Base-by-base conservation (phyloP, 441 rosid species). In the Caryocar brasiliense region DNA sequence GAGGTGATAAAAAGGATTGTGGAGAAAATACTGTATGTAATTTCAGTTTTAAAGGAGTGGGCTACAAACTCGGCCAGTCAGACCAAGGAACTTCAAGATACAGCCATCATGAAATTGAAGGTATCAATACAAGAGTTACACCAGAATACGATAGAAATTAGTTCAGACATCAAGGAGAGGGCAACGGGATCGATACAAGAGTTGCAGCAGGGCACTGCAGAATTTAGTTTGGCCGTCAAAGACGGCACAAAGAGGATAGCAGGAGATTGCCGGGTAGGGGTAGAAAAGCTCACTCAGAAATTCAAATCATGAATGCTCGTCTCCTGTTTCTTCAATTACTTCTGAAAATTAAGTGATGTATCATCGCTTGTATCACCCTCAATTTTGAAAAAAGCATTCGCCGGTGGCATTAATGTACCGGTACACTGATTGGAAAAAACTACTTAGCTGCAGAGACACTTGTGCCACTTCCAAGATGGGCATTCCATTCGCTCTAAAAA, bases 231-330 rank as follows among this genome's bases (percentile, higher is more conserved):
- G 7, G 67, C 74, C 23, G 27, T 85, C 37, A 76, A 66, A 75
- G 91, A 82, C 18, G 68, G 88, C 11, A 69, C 79, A 1, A 78
- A 68, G 61, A 77, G 95, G 45, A 63, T 82, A 40, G 92, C 79
- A 0, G 97, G 68, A 29, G 96, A 92, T 53, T 77, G 89, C 59
- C 69, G 78, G 45, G 85, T 62, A 24, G 80, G 83, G 33, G 81
- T 87, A 9, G 83, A 79, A 72, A 92, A 82, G 71, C 74, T 92
- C 47, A 65, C 82, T 47, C 95, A 92, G 40, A 92, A 64, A 61
- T 74, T 92, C 58, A 85, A 75, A 62, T 59, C 81, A 11, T 83
- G 64, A 74, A 29, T 3, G 3, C 29, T 0, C 1, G 10, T 9
- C 3, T 32, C 15, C 23, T 24, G n/a, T 13, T 29, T 13, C 25